Evolutionary conservation across 495 filamentous ascomycete genomes (phyloP).

Genomic region (Letharia lupina): DNA sequence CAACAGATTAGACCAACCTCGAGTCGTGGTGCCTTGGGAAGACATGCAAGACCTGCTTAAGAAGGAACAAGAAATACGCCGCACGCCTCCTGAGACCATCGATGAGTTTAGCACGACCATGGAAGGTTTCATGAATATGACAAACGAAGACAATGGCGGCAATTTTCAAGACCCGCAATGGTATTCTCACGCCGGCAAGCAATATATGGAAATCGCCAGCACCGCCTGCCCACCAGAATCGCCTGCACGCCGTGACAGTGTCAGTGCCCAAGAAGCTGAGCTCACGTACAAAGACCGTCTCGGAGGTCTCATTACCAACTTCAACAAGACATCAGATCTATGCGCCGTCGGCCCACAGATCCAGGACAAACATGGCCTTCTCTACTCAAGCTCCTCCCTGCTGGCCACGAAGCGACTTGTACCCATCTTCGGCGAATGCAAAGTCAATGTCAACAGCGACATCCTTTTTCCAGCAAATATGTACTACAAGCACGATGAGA

Average conservation of each 20-base stretch:
- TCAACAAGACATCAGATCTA: conserved; percentile 54
- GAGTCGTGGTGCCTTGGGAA: conserved; percentile 59
- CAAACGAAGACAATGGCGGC: conserved; percentile 23
- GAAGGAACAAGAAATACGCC: conserved; percentile 43
- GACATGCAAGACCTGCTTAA: conserved; percentile 49
- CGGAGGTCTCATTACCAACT: conserved; percentile 58
- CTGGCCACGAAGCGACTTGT: conserved; percentile 49
- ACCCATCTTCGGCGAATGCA: conserved; percentile 68
- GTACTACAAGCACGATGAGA: conserved; percentile 62
- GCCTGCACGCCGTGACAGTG: conserved; percentile 41
- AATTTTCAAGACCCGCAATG: conserved; percentile 24
- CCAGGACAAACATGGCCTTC: conserved; percentile 57
- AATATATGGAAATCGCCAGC: conserved; percentile 55
- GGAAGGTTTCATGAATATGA: conserved; percentile 26
- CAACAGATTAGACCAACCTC: conserved; percentile 62
- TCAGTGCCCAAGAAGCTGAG: conserved; percentile 32
- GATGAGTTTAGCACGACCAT: conserved; percentile 33
- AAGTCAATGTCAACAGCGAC: conserved; percentile 71
- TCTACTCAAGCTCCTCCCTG: conserved; percentile 56
- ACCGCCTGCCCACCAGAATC: conserved; percentile 54
- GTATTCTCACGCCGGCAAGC: conserved; percentile 30
- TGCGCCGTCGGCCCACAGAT: conserved; percentile 51
- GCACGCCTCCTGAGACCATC: conserved; percentile 30
- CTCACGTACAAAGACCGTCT: conserved; percentile 29
- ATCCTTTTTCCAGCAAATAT: conserved; percentile 68